Percentiles rank a stretch among this genome's conserved stretches.
phyloP scores from a whole-genome alignment of 208 protist species.

The Crithidia expoeki region DNA sequence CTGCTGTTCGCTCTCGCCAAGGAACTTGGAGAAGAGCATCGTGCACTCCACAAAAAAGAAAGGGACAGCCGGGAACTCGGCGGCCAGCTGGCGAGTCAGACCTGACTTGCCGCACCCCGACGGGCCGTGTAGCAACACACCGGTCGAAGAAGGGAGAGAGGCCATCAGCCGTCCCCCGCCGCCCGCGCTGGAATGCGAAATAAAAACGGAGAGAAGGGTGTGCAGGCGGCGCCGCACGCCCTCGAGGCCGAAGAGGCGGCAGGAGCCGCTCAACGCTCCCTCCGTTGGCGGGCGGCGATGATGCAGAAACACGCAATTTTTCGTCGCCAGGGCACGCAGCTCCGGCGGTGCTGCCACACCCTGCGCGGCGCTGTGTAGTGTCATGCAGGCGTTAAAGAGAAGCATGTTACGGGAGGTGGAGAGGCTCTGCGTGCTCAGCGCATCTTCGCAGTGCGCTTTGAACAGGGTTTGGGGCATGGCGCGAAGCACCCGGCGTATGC shows the following conservation, averaged over 20 bases:
- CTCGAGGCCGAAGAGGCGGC: conserved; percentile 62
- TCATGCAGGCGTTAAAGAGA: conserved; percentile 40
- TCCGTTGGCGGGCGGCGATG: conserved; percentile 16
- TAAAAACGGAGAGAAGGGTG: conserved; percentile 50
- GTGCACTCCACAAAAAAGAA: conserved; percentile 82
- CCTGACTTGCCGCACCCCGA: conserved; percentile 84
- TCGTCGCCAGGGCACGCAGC: background rate
- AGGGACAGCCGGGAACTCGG: conserved; percentile 39
- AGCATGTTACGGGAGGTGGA: conserved; percentile 35
- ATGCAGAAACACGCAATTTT: conserved; percentile 22
- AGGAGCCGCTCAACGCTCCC: no score
- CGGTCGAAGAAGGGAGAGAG: conserved; percentile 58
- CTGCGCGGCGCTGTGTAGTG: conserved; percentile 12
- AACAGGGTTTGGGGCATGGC: conserved; percentile 20
- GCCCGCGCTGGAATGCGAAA: conserved; percentile 2
- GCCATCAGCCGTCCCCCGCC: conserved; percentile 34
- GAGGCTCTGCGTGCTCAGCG: conserved; percentile 10
- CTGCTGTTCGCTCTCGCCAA: conserved; percentile 89
- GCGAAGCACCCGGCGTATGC: conserved; percentile 27
- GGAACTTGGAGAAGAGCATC: conserved; percentile 85
- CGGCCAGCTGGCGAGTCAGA: conserved; percentile 44
- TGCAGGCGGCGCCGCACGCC: conserved; percentile 38
- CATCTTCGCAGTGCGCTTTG: conserved; percentile 7
- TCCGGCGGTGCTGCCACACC: background rate
- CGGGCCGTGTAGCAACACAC: conserved; percentile 83